Evolutionary conservation across 441 rosid genomes (phyloP).

Genomic region (Adansonia madagascariensis): DNA sequence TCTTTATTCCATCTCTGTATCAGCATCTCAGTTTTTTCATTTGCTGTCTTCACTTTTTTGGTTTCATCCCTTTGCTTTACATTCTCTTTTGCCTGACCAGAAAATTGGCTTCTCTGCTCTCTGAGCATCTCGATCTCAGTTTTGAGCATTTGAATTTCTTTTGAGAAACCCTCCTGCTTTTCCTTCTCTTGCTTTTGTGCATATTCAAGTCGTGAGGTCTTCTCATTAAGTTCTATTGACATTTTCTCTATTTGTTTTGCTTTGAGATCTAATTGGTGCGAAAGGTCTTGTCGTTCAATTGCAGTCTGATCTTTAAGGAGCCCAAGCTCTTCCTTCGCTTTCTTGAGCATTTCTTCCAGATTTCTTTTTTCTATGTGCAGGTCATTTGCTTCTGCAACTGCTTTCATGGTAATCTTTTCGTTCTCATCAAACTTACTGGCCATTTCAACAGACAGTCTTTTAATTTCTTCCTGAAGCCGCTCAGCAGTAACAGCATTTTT

Average conservation of each 20-base stretch:
- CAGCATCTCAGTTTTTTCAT: constrained; percentile 49
- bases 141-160: constrained; percentile 47
- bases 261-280: constrained; percentile 36
- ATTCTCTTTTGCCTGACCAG: constrained; percentile 32
- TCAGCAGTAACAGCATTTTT: constrained; percentile 64
- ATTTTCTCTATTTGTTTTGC: constrained; percentile 34
- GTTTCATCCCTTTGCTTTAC: constrained; percentile 44
- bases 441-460: constrained; percentile 67
- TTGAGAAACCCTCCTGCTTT: constrained; percentile 43
- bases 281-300: constrained; percentile 47
- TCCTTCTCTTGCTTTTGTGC: constrained; percentile 32
- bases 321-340: constrained; percentile 46
- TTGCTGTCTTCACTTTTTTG: constrained; percentile 38
- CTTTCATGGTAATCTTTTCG: constrained; percentile 47
- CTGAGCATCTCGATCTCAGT: constrained; percentile 42
- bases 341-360: constrained; percentile 58
- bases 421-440: constrained; percentile 57
- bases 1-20: constrained; percentile 58
- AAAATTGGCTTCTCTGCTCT: constrained; percentile 32
- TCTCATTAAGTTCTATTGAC: constrained; percentile 35
- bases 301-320: constrained; percentile 42
- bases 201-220: constrained; percentile 35
- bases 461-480: constrained; percentile 69
- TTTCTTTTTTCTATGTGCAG: constrained; percentile 46
- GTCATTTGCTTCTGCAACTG: constrained; percentile 55